These are phyloP conservation scores for Scheffersomyces spartinae DNA, from an alignment of 805 yeast species.

Conservation along the genomic window DNA sequence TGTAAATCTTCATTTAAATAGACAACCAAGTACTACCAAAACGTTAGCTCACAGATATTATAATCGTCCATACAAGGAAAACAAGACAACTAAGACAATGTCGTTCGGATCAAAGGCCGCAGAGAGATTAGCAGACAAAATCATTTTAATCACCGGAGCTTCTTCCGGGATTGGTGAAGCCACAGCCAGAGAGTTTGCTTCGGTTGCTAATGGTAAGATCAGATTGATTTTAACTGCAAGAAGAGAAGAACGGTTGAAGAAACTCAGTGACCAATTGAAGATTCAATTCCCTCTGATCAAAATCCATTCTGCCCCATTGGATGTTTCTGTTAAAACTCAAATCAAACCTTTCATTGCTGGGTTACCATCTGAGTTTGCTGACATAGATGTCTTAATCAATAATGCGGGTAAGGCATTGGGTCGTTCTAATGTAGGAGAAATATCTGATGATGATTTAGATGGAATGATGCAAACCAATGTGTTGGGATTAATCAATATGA, in stretches of 20 bases:
- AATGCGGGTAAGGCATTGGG: constrained; percentile 32
- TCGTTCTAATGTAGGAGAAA: constrained; percentile 17
- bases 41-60: too few species aligned
- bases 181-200: constrained; percentile 27
- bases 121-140: constrained; percentile 25
- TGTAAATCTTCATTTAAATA: too few species aligned
- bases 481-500: constrained; percentile 22
- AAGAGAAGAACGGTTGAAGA: constrained; percentile 17
- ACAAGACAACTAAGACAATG: too few species aligned
- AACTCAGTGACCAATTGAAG: constrained; percentile 14
- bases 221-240: constrained; percentile 27
- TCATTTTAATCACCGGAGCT: constrained; percentile 28
- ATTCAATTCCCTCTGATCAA: constrained; percentile 13
- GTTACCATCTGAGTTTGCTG: constrained; percentile 22
- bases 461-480: constrained; percentile 30
- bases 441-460: constrained; percentile 16
- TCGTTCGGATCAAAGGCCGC: constrained; percentile 26
- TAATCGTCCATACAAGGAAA: too few species aligned
- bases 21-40: too few species aligned
- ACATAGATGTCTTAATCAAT: constrained; percentile 25
- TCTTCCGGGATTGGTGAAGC: constrained; percentile 34
- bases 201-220: constrained; percentile 25
- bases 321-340: constrained; percentile 16
- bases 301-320: constrained; percentile 19
- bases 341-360: constrained; percentile 16